Evolutionary conservation across 768 basidiomycete genomes (phyloP).

Genomic region (Pulveroboletus sp.): DNA sequence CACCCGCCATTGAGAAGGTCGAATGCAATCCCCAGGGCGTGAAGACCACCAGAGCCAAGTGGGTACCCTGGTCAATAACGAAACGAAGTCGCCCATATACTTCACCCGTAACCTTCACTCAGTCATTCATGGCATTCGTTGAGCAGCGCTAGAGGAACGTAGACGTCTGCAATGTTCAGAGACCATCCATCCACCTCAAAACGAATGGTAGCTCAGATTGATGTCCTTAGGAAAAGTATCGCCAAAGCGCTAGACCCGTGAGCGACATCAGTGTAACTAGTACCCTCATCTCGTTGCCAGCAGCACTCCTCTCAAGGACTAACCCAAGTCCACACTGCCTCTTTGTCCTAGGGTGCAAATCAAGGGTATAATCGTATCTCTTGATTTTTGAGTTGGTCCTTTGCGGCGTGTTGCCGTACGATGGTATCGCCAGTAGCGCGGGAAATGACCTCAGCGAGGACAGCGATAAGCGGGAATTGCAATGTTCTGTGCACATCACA

Average conservation of each 20-base stretch:
- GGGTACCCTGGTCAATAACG: no score
- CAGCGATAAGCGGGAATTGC: constrained; percentile 22
- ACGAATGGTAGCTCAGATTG: background rate
- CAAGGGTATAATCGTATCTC: constrained; percentile 23
- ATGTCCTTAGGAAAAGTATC: constrained; percentile 24
- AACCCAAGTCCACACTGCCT: constrained; percentile 41
- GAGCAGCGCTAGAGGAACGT: no score
- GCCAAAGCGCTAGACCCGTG: constrained; percentile 29
- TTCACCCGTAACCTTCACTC: no score
- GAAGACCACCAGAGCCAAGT: no score
- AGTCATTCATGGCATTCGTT: no score
- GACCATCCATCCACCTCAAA: no score
- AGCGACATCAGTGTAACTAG: constrained; percentile 24
- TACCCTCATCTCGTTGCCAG: constrained; percentile 59
- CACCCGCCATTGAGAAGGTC: no score
- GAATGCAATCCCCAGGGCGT: no score
- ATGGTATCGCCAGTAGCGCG: constrained; percentile 28
- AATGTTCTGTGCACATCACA: constrained; percentile 48
- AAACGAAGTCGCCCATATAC: no score
- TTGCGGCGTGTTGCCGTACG: constrained; percentile 15
- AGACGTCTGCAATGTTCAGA: no score
- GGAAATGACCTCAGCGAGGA: constrained; percentile 24
- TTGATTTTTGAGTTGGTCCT: constrained; percentile 29
- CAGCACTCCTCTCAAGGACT: constrained; percentile 52
- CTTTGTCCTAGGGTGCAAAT: constrained; percentile 32